Evolutionary conservation across 1,284 basidiomycete species (phyloP), one percentile per base, ranked within the genome.

Genomic region (Apiotrichum laibachii): DNA sequence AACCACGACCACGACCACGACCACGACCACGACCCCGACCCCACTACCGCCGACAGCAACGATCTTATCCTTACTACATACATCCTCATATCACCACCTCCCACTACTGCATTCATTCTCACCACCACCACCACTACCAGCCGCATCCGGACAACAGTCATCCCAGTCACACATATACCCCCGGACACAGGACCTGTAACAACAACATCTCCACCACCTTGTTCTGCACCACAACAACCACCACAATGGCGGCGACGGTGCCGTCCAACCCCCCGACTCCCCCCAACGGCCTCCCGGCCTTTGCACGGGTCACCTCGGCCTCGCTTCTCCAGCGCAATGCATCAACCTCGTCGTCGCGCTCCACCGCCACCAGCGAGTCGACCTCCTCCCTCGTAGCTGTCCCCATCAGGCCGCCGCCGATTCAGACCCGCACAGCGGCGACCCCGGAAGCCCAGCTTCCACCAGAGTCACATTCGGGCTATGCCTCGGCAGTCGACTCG

Each of bases 401-500:
- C 9, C 75, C 76, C 9, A 79, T 79, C 47, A 62, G 73, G 1
- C 76, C 76, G 0, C 74, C 73, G 2, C 73, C 72, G 10, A 69
- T 69, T 40, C 71, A 76, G 60, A 78, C 76, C 0, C 62, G 72
- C 11, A 78, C 76, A 16, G 74, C 75, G 12, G 73, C 76, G 6
- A 74, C 76, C 2, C 62, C 63, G 7, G 61, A 61, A 9, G 66
- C 65, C 3, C 67, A 72, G 46, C 53, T 71, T 1, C 62, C 68
- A 2, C 44, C 55, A 18, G 57, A 56, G 18, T 21, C 34, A 5
- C 19, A 52, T 9, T 34, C 52, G 8, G 50, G 53, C 48, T 63
- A 63, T 26, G 43, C 35, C 31, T 49, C 47, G 37, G 37, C 37
- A 12, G 34, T 49, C 33, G 47, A 49, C 33, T 49, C 31, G 43